Conservation (phyloP, 208 protist species). For the Acanthamoeba divionensis region DNA sequence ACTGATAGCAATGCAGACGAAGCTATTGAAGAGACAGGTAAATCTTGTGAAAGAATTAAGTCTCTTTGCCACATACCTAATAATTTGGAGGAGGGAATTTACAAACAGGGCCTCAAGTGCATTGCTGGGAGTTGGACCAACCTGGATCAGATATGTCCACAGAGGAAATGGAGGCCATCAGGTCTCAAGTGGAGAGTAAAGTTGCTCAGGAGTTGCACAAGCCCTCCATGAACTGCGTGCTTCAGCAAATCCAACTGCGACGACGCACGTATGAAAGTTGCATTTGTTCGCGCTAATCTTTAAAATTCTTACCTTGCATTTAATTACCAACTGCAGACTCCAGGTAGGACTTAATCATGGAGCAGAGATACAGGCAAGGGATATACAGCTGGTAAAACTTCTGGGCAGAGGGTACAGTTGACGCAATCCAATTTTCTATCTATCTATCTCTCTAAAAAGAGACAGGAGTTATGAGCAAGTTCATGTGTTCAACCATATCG, state of each 20-base stretch:
- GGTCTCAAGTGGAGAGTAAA: not conserved
- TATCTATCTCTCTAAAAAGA: no score
- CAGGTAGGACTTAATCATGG: not conserved
- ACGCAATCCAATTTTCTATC: not conserved
- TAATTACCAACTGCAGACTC: not conserved
- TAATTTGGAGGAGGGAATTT: no score
- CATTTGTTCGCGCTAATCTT: not conserved
- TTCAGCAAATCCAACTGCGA: slow-evolving; percentile 2
- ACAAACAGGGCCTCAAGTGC: not conserved
- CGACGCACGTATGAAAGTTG: not conserved
- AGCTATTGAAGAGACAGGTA: no score
- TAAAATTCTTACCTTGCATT: not conserved
- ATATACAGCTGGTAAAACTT: slow-evolving; percentile 18
- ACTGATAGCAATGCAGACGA: not conserved
- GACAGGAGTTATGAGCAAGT: no score
- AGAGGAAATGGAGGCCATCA: slow-evolving; percentile 26
- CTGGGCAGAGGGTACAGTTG: not conserved
- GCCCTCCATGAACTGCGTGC: not conserved
- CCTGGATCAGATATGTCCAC: not conserved
- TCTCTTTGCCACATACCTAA: not conserved
- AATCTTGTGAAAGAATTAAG: no score
- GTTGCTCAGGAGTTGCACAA: slow-evolving; percentile 25
- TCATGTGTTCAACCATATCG: no score
- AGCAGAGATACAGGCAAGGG: not conserved
- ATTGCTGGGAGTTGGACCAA: not conserved